Conservation (phyloP, 352 stramenopile genomes). For the Phytophthora cajani region DNA sequence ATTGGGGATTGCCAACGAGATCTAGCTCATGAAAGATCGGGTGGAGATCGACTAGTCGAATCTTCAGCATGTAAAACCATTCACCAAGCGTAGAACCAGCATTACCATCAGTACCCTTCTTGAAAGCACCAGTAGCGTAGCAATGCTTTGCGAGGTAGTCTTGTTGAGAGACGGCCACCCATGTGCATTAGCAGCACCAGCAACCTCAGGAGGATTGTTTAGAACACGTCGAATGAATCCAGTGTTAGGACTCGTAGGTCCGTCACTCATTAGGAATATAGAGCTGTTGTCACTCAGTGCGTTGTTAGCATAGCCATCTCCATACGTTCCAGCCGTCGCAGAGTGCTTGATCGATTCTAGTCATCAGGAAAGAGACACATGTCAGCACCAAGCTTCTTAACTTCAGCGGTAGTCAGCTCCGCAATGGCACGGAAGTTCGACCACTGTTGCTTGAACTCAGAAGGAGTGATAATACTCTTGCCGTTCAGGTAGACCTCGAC, state of each 20-base stretch:
- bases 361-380: neutral
- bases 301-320: neutral
- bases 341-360: neutral
- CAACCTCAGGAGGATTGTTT: neutral
- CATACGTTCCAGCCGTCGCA: neutral
- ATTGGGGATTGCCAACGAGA: neutral
- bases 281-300: neutral
- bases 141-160: neutral
- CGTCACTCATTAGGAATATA: neutral
- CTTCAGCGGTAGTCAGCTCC: neutral
- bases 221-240: neutral
- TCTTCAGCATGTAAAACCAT: neutral
- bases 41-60: neutral
- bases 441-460: neutral
- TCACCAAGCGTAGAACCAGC: neutral
- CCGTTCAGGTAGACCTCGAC: neutral
- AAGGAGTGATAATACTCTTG: neutral
- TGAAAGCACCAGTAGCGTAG: neutral
- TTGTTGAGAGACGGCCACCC: neutral
- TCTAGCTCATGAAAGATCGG: neutral
- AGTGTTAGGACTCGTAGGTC: neutral
- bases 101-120: neutral
- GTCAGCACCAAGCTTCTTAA: neutral
- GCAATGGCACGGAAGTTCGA: neutral
- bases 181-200: neutral